A percentile compares a stretch with the other conserved stretches of the same genome.
These are phyloP conservation scores for Panaeolus cyanescens DNA, from an alignment of 768 basidiomycete species.

Conservation along the genomic window DNA sequence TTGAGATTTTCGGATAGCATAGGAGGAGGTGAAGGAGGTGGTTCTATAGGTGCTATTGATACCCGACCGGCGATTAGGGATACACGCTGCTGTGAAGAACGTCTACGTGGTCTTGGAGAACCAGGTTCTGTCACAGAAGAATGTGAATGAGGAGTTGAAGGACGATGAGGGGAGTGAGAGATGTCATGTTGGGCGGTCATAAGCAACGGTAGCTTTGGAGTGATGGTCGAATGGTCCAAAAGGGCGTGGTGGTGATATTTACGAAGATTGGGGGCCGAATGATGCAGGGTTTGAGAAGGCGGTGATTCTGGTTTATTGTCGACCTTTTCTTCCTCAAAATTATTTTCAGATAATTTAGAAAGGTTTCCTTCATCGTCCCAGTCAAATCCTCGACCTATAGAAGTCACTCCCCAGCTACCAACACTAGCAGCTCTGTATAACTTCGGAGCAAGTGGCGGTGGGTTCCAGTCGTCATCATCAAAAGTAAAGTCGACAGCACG, in stretches of 20 bases:
- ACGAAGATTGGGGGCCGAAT: slow-evolving; percentile 30
- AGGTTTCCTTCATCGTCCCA: slow-evolving; percentile 43
- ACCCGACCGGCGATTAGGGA: slow-evolving; percentile 84
- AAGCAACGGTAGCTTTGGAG: slow-evolving; percentile 17
- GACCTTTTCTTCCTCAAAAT: slow-evolving; percentile 9
- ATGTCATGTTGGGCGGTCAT: slow-evolving; percentile 23
- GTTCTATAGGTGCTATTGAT: slow-evolving; percentile 74
- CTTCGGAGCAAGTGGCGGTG: slow-evolving; percentile 45
- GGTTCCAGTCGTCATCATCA: slow-evolving; percentile 73
- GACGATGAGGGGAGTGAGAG: slow-evolving; percentile 22
- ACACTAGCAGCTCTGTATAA: slow-evolving; percentile 68
- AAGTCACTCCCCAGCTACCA: slow-evolving; percentile 85
- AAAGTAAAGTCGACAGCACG: slow-evolving; percentile 61
- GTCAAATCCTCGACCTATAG: slow-evolving; percentile 80
- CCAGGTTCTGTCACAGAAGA: slow-evolving; percentile 49
- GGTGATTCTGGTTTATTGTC: slow-evolving; percentile 15
- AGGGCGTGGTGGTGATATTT: slow-evolving; percentile 36
- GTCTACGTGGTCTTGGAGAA: slow-evolving; percentile 65
- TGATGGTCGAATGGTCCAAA: slow-evolving; percentile 32
- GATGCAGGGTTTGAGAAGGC: slow-evolving; percentile 13
- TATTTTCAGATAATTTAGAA: slow-evolving; percentile 6
- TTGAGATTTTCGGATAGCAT: slow-evolving; percentile 62
- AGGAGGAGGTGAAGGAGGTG: slow-evolving; percentile 60
- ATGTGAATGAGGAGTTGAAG: slow-evolving; percentile 27
- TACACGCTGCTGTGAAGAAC: slow-evolving; percentile 84